Percentiles rank a stretch among this genome's conserved stretches.
phyloP scores from a whole-genome alignment of 441 rosid genomes.

The Pelargonium cotyledonis region DNA sequence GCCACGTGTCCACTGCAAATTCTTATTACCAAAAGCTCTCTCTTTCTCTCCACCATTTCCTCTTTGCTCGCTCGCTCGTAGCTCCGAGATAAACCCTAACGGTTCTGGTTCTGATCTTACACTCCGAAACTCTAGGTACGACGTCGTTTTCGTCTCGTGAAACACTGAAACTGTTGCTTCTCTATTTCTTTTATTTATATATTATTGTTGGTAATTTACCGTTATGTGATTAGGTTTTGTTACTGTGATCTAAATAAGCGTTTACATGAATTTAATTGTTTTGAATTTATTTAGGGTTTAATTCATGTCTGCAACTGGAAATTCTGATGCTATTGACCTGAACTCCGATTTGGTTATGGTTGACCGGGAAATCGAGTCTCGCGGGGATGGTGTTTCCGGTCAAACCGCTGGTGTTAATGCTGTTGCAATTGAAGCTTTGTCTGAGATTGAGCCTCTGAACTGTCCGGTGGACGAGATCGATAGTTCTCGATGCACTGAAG shows the following conservation, averaged over 20 bases:
- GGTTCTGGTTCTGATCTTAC: too few species aligned
- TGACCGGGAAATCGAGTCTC: slow-evolving; percentile 22
- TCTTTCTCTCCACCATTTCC: not conserved
- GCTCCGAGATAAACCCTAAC: too few species aligned
- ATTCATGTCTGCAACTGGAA: slow-evolving; percentile 24
- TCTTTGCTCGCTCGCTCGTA: not conserved
- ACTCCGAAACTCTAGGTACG: not conserved
- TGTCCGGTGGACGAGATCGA: slow-evolving; percentile 7
- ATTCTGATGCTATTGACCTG: slow-evolving; percentile 30
- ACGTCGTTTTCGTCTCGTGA: not conserved
- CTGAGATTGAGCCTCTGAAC: slow-evolving; percentile 16
- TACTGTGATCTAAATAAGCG: too few species aligned
- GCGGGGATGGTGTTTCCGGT: slow-evolving; percentile 16
- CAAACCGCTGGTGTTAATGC: slow-evolving; percentile 16
- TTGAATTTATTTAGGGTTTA: slow-evolving; percentile 19
- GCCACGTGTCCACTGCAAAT: slow-evolving; percentile 5
- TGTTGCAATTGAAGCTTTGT: slow-evolving; percentile 33
- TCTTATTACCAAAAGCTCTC: not conserved
- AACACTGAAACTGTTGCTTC: not conserved
- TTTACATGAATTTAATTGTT: not conserved
- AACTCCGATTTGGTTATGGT: slow-evolving; percentile 30
- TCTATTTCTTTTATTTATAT: not conserved
- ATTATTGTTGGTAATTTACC: too few species aligned
- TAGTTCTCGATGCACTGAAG: slow-evolving; percentile 5
- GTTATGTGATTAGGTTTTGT: too few species aligned